Conservation (phyloP, 176 grass and related monocot genomes). For the Lolium rigidum region DNA sequence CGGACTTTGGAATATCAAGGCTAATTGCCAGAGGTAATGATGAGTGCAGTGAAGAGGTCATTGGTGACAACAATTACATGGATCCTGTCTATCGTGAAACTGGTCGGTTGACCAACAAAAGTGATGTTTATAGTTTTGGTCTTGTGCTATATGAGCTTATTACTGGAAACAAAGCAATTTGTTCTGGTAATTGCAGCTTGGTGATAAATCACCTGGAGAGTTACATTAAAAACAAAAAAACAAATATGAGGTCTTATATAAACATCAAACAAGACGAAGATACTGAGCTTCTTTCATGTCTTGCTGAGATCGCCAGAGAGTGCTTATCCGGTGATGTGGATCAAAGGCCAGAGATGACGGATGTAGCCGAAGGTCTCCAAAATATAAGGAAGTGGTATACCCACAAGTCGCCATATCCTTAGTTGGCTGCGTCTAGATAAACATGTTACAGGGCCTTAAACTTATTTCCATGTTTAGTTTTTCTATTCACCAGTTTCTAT, state of each 20-base stretch:
- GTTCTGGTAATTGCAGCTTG: background rate
- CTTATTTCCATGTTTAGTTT: background rate
- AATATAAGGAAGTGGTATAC: background rate
- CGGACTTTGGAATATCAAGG: constrained; percentile 11
- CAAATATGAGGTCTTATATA: background rate
- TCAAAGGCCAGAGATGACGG: constrained; percentile 4
- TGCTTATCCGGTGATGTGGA: background rate
- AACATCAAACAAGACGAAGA: background rate
- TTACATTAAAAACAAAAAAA: background rate
- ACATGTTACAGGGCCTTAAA: background rate
- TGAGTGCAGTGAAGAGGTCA: background rate
- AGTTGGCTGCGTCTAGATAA: background rate
- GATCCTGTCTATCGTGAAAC: constrained; percentile 34
- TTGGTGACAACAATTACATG: constrained; percentile 37
- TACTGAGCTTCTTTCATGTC: background rate
- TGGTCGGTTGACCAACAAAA: constrained; percentile 19
- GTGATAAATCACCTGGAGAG: background rate
- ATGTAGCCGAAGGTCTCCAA: background rate
- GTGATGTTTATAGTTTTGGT: constrained; percentile 33
- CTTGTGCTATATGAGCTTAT: constrained; percentile 30
- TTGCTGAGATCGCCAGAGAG: background rate
- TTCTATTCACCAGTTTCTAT: background rate
- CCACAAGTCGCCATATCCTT: background rate
- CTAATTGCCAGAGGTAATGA: background rate
- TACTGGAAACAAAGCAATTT: background rate